Conservation (phyloP, 148 eudicot genomes). For the Rhododendron kiyosumense region DNA sequence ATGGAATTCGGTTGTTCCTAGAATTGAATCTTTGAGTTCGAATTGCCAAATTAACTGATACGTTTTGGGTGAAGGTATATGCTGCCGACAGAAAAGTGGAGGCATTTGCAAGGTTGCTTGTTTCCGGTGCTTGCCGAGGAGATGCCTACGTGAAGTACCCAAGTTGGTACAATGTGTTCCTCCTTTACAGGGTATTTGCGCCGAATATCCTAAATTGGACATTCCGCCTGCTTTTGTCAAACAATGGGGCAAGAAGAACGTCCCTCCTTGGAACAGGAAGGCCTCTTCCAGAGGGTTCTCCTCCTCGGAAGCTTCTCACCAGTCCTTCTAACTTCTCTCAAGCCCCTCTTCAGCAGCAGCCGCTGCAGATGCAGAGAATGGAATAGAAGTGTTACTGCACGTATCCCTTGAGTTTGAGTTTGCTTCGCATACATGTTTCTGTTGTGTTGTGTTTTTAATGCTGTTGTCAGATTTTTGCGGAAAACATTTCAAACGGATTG, state of each 20-base stretch:
- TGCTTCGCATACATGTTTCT: not conserved
- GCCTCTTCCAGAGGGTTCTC: conserved; percentile 44
- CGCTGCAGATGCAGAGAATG: conserved; percentile 17
- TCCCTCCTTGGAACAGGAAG: conserved; percentile 59
- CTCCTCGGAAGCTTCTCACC: conserved; percentile 19
- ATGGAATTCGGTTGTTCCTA: not conserved
- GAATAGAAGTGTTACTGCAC: conserved; percentile 5
- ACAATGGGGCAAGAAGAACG: conserved; percentile 30
- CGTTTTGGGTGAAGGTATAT: conserved; percentile 34
- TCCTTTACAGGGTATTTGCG: conserved; percentile 61
- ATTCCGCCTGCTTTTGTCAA: conserved; percentile 45
- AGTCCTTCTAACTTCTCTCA: conserved; percentile 15
- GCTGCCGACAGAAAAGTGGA: conserved; percentile 46
- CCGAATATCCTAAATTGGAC: conserved; percentile 79
- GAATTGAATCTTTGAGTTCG: not conserved
- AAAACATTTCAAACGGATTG: not conserved
- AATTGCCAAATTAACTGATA: not conserved
- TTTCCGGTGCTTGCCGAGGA: conserved; percentile 73
- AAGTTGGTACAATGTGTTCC: conserved; percentile 76
- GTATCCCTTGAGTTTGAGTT: not conserved
- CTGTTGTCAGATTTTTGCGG: not conserved
- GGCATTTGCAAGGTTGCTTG: conserved; percentile 67
- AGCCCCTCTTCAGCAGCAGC: not conserved
- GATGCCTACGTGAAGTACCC: conserved; percentile 78
- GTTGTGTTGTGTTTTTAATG: not conserved